These are phyloP conservation scores for Cryptococcus jaspeensis DNA, from an alignment of 1,284 basidiomycete species.

Conservation along the genomic window DNA sequence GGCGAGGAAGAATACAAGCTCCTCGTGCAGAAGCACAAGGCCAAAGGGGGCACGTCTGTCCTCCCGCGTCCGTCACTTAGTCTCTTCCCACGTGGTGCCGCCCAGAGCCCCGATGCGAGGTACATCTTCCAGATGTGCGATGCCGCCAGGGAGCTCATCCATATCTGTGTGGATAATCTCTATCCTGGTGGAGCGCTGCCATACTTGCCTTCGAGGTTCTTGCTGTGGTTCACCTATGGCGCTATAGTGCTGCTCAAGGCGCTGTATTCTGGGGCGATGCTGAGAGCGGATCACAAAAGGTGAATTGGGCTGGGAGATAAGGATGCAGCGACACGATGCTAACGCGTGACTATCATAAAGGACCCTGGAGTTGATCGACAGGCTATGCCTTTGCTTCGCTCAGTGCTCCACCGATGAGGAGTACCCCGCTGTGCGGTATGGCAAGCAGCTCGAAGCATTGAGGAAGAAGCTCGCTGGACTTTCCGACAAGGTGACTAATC, in stretches of 20 bases:
- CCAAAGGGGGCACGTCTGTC: constrained; percentile 14
- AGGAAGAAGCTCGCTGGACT: constrained; percentile 37
- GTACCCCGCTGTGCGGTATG: constrained; percentile 47
- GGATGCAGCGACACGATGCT: neutral
- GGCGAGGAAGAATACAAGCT: constrained; percentile 38
- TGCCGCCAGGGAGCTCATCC: constrained; percentile 45
- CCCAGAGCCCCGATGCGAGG: constrained; percentile 45
- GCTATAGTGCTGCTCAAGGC: constrained; percentile 48
- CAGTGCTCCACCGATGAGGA: constrained; percentile 40
- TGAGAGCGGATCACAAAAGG: constrained; percentile 42
- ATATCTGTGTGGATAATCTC: constrained; percentile 48
- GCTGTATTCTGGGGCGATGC: constrained; percentile 52
- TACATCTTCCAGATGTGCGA: constrained; percentile 50
- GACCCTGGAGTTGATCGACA: constrained; percentile 42
- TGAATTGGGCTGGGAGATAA: constrained; percentile 15
- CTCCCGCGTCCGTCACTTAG: constrained; percentile 29
- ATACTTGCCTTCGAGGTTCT: constrained; percentile 46
- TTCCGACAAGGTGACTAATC: constrained; percentile 19
- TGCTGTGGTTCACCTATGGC: constrained; percentile 51
- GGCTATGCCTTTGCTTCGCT: constrained; percentile 38
- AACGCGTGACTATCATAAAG: constrained; percentile 13
- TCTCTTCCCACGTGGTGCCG: constrained; percentile 47
- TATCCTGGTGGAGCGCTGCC: constrained; percentile 48
- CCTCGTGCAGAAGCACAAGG: constrained; percentile 18
- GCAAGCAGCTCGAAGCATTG: constrained; percentile 37